A percentile compares a stretch with the other conserved stretches of the same genome.
These are phyloP conservation scores for Penicillium sp. DNA, from an alignment of 2,329 filamentous ascomycete genomes.

Conservation along the genomic window DNA sequence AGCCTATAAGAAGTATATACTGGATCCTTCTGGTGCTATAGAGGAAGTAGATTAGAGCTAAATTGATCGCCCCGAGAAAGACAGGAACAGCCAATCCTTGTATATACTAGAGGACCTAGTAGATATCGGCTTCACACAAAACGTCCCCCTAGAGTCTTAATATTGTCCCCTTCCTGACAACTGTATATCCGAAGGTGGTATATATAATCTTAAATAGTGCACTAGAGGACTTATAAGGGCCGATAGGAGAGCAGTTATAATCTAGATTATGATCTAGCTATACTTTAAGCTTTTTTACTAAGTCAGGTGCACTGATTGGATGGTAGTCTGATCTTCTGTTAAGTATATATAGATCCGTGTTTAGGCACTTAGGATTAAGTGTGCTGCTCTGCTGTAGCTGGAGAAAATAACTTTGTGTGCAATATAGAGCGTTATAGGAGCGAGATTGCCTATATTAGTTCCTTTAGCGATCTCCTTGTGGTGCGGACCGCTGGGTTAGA, in stretches of 20 bases:
- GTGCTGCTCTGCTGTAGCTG: neutral
- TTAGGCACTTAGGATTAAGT: neutral
- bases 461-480: neutral
- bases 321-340: neutral
- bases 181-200: neutral
- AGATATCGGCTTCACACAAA: too few relatives aligned
- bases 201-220: neutral
- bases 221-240: neutral
- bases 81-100: too few relatives aligned
- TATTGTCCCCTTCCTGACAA: neutral
- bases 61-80: too few relatives aligned
- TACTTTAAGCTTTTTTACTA: neutral
- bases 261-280: neutral
- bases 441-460: neutral
- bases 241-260: neutral
- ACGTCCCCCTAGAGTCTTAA: too few relatives aligned
- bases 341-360: neutral
- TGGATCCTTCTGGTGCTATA: too few relatives aligned
- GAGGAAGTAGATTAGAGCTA: too few relatives aligned
- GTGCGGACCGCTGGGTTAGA: neutral
- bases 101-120: too few relatives aligned
- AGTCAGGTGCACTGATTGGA: neutral
- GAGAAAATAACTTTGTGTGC: neutral
- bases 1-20: too few relatives aligned
- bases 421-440: neutral